These are phyloP conservation scores for Colletotrichum tanaceti DNA, from an alignment of 2,329 filamentous ascomycete species.

Conservation along the genomic window DNA sequence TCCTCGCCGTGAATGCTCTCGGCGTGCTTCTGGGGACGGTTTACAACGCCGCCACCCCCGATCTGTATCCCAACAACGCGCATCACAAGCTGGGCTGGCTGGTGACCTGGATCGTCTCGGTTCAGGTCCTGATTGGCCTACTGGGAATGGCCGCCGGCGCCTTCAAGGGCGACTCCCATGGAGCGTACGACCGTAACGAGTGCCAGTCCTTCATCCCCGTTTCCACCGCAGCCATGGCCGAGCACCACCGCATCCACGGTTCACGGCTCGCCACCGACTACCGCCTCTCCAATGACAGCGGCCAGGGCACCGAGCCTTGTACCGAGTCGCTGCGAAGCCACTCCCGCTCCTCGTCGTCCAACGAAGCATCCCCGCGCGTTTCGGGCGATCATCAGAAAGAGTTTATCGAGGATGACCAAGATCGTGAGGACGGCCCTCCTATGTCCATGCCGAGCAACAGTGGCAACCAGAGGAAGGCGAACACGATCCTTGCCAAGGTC, in stretches of 20 bases:
- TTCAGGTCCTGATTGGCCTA: conserved; percentile 76
- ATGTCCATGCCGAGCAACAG: conserved; percentile 57
- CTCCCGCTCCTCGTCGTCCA: conserved; percentile 70
- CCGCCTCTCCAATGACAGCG: conserved; percentile 77
- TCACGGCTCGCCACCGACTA: conserved; percentile 47
- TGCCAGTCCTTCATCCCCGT: conserved; percentile 72
- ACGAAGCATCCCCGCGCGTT: conserved; percentile 51
- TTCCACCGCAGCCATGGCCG: conserved; percentile 65
- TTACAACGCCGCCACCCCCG: conserved; percentile 85
- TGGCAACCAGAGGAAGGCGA: conserved; percentile 52
- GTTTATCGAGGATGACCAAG: conserved; percentile 61
- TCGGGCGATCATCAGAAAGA: conserved; percentile 52
- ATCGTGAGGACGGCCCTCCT: conserved; percentile 49
- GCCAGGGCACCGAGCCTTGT: conserved; percentile 78
- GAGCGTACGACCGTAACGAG: conserved; percentile 53
- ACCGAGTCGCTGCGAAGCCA: conserved; percentile 75
- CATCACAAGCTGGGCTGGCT: conserved; percentile 92
- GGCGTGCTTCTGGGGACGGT: conserved; percentile 74
- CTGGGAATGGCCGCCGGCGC: conserved; percentile 68
- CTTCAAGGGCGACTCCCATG: conserved; percentile 12
- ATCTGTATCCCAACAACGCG: conserved; percentile 88
- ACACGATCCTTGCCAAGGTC: conserved; percentile 64
- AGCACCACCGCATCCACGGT: conserved; percentile 57
- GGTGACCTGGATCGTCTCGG: conserved; percentile 76
- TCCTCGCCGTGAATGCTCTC: conserved; percentile 71